Evolutionary conservation across 257 asterid genomes (phyloP), one percentile per base, ranked within the genome.

Genomic region (Salvia miltiorrhiza): DNA sequence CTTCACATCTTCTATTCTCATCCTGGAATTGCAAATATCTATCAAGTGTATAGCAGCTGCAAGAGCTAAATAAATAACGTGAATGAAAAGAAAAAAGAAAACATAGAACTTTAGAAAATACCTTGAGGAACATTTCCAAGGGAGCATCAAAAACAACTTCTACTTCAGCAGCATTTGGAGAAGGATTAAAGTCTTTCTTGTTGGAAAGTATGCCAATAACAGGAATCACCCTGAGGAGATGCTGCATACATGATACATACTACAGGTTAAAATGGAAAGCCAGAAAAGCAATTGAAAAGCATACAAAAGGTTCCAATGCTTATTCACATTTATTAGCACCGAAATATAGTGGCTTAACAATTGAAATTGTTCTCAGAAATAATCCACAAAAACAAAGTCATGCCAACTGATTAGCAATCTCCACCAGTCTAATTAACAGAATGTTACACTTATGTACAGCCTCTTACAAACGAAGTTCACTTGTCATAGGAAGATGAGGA

Each of bases 91-190:
- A 16, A 21, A n/a, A 30, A 9, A 12, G 47, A 12, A 17, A 23
- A 37, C 5, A 11, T 11, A 11, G 50, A n/a, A 2, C 47, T 28
- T 19, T 4, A 23, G 62, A 23, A 71, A 56, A 20, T 55, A 93
- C 99, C 96, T 87, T 88, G 80, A 93, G 91, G 82, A 93, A 93
- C 97, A 93, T 88, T 80, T 88, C 99, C 83, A 93, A 83, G 10
- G 99, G 99, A 41, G 93, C 97, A 47, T 90, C 94, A 67, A 93
- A 93, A 57, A 93, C 81, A 45, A 76, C 81, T 72, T 93, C 97
- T 9, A 93, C 99, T 80, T 93, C 99, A 57, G 78, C 94, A 65
- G 86, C 70, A 86, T 87, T 88, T 4, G 89, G 96, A 30, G 74
- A 44, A 43, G 96, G 95, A 61, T 50, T 70, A 67, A 88, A 90